Base-by-base conservation (phyloP, 129 eudicot species). In the Artemisia annua region DNA sequence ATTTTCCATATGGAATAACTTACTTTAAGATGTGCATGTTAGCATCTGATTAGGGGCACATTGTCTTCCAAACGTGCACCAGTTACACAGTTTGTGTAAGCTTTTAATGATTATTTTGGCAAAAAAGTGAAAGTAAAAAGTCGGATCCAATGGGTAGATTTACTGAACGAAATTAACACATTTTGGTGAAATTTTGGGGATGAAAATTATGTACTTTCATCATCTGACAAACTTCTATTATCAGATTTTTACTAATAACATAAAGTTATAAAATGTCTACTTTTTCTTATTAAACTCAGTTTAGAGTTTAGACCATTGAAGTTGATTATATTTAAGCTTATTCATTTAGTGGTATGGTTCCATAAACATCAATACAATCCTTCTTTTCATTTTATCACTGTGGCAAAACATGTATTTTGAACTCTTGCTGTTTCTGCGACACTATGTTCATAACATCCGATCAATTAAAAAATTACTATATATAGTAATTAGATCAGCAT, bases 401-500 rank as follows among this genome's bases (percentile, higher is more conserved):
- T 39, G 7, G 9, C 9, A 39, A 39, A 57, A 57, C 24, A 18
- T 57, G 63, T 57, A 57, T 10, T 57, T 57, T 57, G 32, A 18
- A 57, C 44, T 52, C 15, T 52, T 52, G n/a, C 17, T 52, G 57
- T 52, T 52, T 50, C 17, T 28, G 61, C 35, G 52, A 73, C 61
- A 48, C 46, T 16, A 55, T 39, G 43, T 28, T 24, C 26, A n/a
- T 56, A 16, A n/a, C 30, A 58, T 24, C 16, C 67, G 48, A 14
- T 28, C 68, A 24, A 59, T 59, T 72, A 7, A 22, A 57, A 22
- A 22, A 48, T 59, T 22, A n/a, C 49, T 17, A 72, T 22, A 72
- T 52, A 75, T 52, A 43, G 71, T 65, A 44, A 54, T 55, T 0
- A 65, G 66, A 66, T 75, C 51, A 75, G 70, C 35, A 77, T 60